These are phyloP conservation scores for Naumovozyma dairenensis DNA, from an alignment of 805 yeast genomes.

Conservation along the genomic window DNA sequence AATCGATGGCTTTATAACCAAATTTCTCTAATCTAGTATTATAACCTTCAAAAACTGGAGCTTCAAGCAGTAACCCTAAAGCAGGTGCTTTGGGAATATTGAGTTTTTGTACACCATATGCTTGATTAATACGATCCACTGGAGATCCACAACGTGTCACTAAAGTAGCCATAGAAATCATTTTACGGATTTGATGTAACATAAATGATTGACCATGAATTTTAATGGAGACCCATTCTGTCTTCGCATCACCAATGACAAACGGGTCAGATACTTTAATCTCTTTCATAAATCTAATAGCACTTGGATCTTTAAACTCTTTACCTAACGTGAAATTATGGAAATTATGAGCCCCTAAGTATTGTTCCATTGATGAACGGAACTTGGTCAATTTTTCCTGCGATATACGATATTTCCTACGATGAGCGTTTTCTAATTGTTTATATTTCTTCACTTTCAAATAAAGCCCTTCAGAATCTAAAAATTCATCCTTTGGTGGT, in stretches of 20 bases:
- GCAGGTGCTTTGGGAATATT: slow-evolving; percentile 98
- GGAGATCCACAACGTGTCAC: slow-evolving; percentile 84
- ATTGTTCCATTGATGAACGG: slow-evolving; percentile 59
- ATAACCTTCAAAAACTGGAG: slow-evolving; percentile 84
- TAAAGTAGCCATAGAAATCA: slow-evolving; percentile 82
- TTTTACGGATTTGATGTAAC: slow-evolving; percentile 90
- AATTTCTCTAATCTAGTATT: slow-evolving; percentile 60
- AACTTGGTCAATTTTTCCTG: slow-evolving; percentile 51
- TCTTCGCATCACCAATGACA: slow-evolving; percentile 78
- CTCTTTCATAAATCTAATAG: slow-evolving; percentile 71
- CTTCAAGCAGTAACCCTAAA: slow-evolving; percentile 77
- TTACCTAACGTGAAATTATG: slow-evolving; percentile 84
- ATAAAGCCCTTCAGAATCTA: slow-evolving; percentile 31
- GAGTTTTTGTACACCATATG: slow-evolving; percentile 63
- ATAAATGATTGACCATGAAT: slow-evolving; percentile 94
- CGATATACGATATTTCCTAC: slow-evolving; percentile 62
- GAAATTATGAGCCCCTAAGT: slow-evolving; percentile 85
- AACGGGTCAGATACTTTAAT: slow-evolving; percentile 79
- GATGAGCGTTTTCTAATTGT: slow-evolving; percentile 51
- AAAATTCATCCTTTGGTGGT: slow-evolving; percentile 31
- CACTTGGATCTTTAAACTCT: slow-evolving; percentile 71
- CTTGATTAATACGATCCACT: slow-evolving; percentile 58
- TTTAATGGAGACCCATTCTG: slow-evolving; percentile 93
- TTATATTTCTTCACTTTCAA: slow-evolving; percentile 43
- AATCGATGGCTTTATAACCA: slow-evolving; percentile 71